Percentiles rank a stretch among this genome's conserved stretches.
Conservation (phyloP, 352 stramenopile genomes). For the Globisporangium spinosum region DNA sequence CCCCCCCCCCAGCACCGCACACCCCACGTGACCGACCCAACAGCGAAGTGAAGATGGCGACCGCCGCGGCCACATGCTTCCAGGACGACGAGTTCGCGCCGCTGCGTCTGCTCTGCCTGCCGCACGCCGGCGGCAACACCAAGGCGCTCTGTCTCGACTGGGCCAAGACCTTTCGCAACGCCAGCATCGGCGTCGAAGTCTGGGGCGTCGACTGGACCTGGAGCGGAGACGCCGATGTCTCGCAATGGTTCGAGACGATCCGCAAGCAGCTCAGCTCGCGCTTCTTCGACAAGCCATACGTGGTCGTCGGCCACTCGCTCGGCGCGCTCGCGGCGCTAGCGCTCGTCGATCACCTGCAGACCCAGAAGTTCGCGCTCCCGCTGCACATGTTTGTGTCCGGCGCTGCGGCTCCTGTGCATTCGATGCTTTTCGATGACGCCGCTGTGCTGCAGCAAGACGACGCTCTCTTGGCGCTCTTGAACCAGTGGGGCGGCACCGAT, state of each 20-base stretch:
- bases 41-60: slow-evolving; percentile 23
- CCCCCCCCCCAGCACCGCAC: neutral
- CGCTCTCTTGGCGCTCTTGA: slow-evolving; percentile 40
- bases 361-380: slow-evolving; percentile 42
- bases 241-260: slow-evolving; percentile 34
- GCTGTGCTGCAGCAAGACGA: slow-evolving; percentile 28
- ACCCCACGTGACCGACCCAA: neutral
- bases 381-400: slow-evolving; percentile 64
- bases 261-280: slow-evolving; percentile 34
- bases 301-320: slow-evolving; percentile 64
- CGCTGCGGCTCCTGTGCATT: slow-evolving; percentile 29
- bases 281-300: slow-evolving; percentile 78
- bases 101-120: slow-evolving; percentile 61
- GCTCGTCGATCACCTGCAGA: slow-evolving; percentile 43
- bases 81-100: slow-evolving; percentile 57
- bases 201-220: slow-evolving; percentile 66
- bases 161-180: slow-evolving; percentile 32
- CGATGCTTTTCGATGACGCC: slow-evolving; percentile 31
- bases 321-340: slow-evolving; percentile 56
- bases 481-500: slow-evolving; percentile 61
- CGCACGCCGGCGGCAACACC: slow-evolving; percentile 45
- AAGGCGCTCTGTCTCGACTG: slow-evolving; percentile 45
- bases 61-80: slow-evolving; percentile 51
- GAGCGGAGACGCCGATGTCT: slow-evolving; percentile 18
- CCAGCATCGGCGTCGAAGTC: slow-evolving; percentile 42